Evolutionary conservation across 305 asterid genomes (phyloP).

Genomic region (Fraxinus paxiana): DNA sequence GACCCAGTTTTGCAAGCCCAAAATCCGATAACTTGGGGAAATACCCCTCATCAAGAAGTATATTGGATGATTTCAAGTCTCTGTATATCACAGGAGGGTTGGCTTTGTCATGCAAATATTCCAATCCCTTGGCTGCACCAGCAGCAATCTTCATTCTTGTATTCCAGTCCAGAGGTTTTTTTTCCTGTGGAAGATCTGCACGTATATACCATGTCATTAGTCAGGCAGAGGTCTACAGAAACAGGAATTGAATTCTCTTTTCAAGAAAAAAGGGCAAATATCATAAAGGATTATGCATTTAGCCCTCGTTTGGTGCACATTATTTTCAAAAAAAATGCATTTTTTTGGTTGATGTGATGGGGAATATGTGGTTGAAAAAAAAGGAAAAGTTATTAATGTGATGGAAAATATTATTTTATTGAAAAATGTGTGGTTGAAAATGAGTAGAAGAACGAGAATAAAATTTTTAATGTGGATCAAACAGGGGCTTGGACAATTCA

Average conservation of each 20-base stretch:
- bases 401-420: too few relatives aligned
- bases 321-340: too few relatives aligned
- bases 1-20: conserved; percentile 90
- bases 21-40: conserved; percentile 86
- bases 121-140: conserved; percentile 92
- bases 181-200: conserved; percentile 67
- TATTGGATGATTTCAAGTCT: conserved; percentile 79
- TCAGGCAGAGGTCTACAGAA: background rate
- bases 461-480: too few relatives aligned
- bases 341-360: too few relatives aligned
- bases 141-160: conserved; percentile 91
- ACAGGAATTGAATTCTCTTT: background rate
- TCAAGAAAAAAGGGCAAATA: background rate
- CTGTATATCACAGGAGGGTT: conserved; percentile 91
- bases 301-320: background rate
- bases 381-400: too few relatives aligned
- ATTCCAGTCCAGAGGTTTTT: conserved; percentile 82
- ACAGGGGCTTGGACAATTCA: too few relatives aligned
- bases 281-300: background rate
- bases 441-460: too few relatives aligned
- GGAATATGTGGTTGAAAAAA: too few relatives aligned
- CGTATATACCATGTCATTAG: background rate
- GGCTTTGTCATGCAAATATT: conserved; percentile 88
- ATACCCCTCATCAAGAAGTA: conserved; percentile 78
- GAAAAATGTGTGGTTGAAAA: too few relatives aligned